A percentile compares a stretch with the other conserved stretches of the same genome.
Conservation (phyloP, 345 rosid species). For the Citrus mangshanensis region DNA sequence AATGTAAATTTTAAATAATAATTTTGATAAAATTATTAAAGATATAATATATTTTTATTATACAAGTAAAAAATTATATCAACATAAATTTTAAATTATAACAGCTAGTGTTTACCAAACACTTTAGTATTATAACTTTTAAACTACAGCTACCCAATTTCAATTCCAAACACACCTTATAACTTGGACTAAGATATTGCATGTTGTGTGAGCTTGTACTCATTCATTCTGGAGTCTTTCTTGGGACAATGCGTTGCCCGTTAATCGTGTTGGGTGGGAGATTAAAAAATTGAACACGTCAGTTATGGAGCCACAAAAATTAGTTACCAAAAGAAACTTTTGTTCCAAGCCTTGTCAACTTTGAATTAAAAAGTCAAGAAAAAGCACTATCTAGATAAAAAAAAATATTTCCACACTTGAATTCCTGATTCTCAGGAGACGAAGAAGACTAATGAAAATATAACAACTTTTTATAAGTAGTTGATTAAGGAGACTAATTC, state of each 20-base stretch:
- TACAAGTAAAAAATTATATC: too few relatives aligned
- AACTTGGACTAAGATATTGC: not conserved
- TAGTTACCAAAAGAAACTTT: not conserved
- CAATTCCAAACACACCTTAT: too few relatives aligned
- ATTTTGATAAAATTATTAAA: too few relatives aligned
- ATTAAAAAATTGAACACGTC: not conserved
- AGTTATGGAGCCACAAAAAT: not conserved
- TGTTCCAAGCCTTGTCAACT: not conserved
- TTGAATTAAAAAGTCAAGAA: not conserved
- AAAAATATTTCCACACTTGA: not conserved
- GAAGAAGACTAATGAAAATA: not conserved
- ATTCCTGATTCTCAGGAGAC: not conserved
- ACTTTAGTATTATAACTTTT: too few relatives aligned
- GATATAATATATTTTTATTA: too few relatives aligned
- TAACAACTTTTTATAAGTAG: not conserved
- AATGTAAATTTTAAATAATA: too few relatives aligned
- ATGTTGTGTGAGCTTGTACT: not conserved
- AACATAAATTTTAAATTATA: too few relatives aligned
- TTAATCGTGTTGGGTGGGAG: not conserved
- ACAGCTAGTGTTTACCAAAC: too few relatives aligned
- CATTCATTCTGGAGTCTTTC: not conserved
- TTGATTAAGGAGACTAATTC: not conserved
- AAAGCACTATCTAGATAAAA: not conserved
- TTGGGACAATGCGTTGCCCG: not conserved
- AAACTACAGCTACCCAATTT: too few relatives aligned